A percentile compares a stretch with the other conserved stretches of the same genome.
These are phyloP conservation scores for Lachnellula willkommii DNA, from an alignment of 2,329 filamentous ascomycete genomes.

Conservation along the genomic window DNA sequence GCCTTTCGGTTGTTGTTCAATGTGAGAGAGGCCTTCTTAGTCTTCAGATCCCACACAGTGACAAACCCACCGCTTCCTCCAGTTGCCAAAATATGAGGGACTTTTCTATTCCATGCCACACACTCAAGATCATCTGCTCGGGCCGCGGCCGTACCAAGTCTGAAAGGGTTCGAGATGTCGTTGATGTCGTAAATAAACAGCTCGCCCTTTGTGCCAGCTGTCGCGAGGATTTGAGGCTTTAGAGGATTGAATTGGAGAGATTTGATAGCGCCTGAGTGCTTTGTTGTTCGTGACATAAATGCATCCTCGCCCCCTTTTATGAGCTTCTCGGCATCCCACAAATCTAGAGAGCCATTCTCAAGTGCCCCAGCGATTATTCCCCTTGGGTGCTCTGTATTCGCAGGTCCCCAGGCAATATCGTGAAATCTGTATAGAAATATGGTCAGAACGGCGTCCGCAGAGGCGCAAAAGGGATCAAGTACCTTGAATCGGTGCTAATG, in stretches of 20 bases:
- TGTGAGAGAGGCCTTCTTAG: conserved; percentile 93
- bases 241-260: conserved; percentile 94
- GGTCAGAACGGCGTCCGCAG: conserved; percentile 4
- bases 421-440: conserved; percentile 66
- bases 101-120: conserved; percentile 97
- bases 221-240: conserved; percentile 84
- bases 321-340: conserved; percentile 82
- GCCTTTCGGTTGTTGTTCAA: conserved; percentile 91
- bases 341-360: conserved; percentile 86
- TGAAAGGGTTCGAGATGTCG: conserved; percentile 81
- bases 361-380: conserved; percentile 93
- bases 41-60: conserved; percentile 97
- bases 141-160: conserved; percentile 79
- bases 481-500: conserved; percentile 87
- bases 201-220: conserved; percentile 90
- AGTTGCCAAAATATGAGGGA: conserved; percentile 91
- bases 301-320: conserved; percentile 59
- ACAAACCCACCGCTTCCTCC: conserved; percentile 91
- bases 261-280: conserved; percentile 90
- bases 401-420: conserved; percentile 89
- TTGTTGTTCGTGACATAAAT: conserved; percentile 78
- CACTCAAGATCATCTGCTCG: conserved; percentile 94
- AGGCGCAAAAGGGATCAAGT: conserved; percentile 26
- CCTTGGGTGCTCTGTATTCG: conserved; percentile 69
- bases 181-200: conserved; percentile 94